Evolutionary conservation across 2,329 filamentous ascomycete genomes (phyloP), one percentile per base, ranked within the genome.

Genomic region (Ascochyta viciae-villosae): DNA sequence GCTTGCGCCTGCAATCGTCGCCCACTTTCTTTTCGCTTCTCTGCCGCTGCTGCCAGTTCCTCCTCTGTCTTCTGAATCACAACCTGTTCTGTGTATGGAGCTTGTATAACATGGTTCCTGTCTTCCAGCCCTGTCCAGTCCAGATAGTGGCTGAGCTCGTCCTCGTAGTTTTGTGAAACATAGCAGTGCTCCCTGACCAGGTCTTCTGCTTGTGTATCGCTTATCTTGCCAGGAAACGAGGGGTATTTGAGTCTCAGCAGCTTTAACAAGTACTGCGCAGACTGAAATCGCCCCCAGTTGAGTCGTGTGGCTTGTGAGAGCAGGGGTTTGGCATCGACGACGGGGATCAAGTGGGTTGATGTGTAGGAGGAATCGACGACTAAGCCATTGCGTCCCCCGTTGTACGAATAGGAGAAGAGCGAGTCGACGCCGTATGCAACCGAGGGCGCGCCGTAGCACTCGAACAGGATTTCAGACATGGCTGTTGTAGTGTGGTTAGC

Each of bases 401-500:
- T 99, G 79, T 96, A 90, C 59, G 89, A 84, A 80, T 96, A 99
- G 19, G 94, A 96, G 79, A 99, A 99, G 29, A 99, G 85, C 10
- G 93, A 96, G 76, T 99, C 95, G 78, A 99, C 93, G 47, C 95
- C 95, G 77, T 95, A 97, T 16, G 93, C 90, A 24, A 97, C 84
- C 1, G 91, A 94, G 0, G 95, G 94, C 10, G 91, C 93, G 57
- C 87, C 86, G 76, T 99, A 99, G 77, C 92, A 96, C 77, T 99
- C 95, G 74, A 98, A 99, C 10, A 99, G 81, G 51, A 98, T 94
- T 73, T 99, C 95, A 39, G 91, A 96, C 94, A 98, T 98, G 65
- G 91, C 92, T 96, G 63, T 49, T 37, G 39, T 16, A 15, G 3
- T 19, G 42, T 49, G 54, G 72, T 79, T 62, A 77, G 64, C 49